These are phyloP conservation scores for Chrysochromulina parva DNA, from an alignment of 78 protist species.

Conservation along the genomic window DNA sequence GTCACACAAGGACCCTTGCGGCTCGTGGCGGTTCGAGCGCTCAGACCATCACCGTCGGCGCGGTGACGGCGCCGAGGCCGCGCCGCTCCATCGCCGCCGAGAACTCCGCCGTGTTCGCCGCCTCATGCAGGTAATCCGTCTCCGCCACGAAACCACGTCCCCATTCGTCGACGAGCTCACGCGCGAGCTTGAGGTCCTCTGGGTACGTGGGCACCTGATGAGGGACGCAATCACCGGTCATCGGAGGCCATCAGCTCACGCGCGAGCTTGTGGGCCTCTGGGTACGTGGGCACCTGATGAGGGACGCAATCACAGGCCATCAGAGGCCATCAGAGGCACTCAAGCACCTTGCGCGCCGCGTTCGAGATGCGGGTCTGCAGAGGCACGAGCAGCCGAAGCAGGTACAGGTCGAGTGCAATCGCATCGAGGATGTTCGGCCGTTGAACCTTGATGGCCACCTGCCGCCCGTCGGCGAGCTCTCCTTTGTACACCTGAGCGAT, in stretches of 20 bases:
- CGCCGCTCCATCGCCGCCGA: background rate
- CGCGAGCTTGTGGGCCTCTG: background rate
- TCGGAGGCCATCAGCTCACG: background rate
- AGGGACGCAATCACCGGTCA: no score
- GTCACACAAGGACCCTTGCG: background rate
- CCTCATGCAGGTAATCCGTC: constrained; percentile 39
- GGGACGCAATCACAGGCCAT: no score
- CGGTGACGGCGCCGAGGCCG: background rate
- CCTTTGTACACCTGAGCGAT: background rate
- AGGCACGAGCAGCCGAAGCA: constrained; percentile 18
- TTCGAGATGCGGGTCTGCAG: background rate
- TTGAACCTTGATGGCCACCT: constrained; percentile 8
- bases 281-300: background rate
- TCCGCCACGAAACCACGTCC: constrained; percentile 30
- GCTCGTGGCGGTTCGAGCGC: background rate
- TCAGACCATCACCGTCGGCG: background rate
- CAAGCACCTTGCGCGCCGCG: no score
- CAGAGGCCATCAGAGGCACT: no score
- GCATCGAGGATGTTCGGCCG: background rate
- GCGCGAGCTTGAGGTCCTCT: background rate
- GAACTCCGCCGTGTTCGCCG: background rate
- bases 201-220: background rate
- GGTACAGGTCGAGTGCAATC: constrained; percentile 5
- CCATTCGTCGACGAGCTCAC: background rate
- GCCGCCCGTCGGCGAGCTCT: background rate